Evolutionary conservation across 1,284 basidiomycete genomes (phyloP), one percentile per base, ranked within the genome.

Genomic region (Peniophora sp.): DNA sequence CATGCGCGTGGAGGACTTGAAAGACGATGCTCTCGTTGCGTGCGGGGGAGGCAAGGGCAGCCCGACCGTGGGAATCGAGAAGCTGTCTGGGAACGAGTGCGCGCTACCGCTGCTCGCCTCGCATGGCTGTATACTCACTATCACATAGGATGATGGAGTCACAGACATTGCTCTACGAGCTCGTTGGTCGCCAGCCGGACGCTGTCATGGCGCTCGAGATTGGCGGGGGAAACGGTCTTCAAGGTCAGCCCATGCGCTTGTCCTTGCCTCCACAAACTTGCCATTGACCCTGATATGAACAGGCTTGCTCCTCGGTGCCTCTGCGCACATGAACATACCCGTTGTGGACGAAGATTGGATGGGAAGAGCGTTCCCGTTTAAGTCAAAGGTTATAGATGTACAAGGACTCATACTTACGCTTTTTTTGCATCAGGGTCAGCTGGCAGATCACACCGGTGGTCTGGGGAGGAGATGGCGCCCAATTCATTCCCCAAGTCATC

Each of bases 141-240:
- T 48, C 14, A 8, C 9, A 45, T 16, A 52, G 50, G 46, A 54
- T 50, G 22, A 49, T 54, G 36, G 53, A 54, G n/a, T 45, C 53
- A n/a, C 50, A 51, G 34, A 45, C 34, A 8, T 17, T 38, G n/a
- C 39, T 54, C 23, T 51, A 51, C 12, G 50, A 49, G 10, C 43
- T 48, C 17, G 36, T 54, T 12, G 34, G 50, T n/a, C 25, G 9
- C 44, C 47, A 54, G 22, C 47, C 53, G 10, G 51, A 55, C 25
- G 51, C 51, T n/a, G 44, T 51, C 35, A 39, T 50, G 22, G 56
- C 57, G 1, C 54, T 58, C 10, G 61, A 61, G 38, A 60, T 69
- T 39, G 67, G 67, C 6, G 67, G 66, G 3, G 59, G 59, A 1
- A 69, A 69, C 52, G 67, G 66, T 6, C 58, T 67, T 50, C 56